Conservation (phyloP, 2,329 filamentous ascomycete genomes). For the Exophiala oligosperma region DNA sequence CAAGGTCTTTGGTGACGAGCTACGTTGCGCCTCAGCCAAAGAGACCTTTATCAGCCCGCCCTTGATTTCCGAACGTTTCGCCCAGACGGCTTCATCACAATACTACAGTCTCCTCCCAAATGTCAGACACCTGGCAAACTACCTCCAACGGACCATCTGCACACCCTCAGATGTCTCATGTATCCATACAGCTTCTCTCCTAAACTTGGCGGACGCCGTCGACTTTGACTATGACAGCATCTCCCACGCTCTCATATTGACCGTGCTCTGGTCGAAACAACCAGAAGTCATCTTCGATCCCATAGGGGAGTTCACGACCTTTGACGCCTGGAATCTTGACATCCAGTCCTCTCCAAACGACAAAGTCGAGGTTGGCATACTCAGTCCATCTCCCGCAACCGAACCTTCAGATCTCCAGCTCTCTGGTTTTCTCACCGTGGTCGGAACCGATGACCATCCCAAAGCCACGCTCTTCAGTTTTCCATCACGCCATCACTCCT, state of each 20-base stretch:
- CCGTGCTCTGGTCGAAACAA: constrained; percentile 58
- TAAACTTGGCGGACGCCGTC: constrained; percentile 58
- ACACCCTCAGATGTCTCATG: constrained; percentile 50
- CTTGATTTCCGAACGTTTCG: constrained; percentile 58
- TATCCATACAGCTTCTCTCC: constrained; percentile 48
- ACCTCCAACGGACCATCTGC: constrained; percentile 57
- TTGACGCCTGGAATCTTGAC: constrained; percentile 48
- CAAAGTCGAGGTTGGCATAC: constrained; percentile 72
- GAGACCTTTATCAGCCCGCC: constrained; percentile 64
- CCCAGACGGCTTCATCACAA: constrained; percentile 64
- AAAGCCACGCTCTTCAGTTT: constrained; percentile 81
- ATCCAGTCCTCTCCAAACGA: constrained; percentile 16
- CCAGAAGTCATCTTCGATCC: constrained; percentile 27
- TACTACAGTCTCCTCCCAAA: constrained; percentile 67
- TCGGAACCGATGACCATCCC: constrained; percentile 70
- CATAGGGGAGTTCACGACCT: constrained; percentile 23
- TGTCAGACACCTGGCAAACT: constrained; percentile 56
- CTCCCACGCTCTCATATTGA: constrained; percentile 65
- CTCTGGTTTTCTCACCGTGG: constrained; percentile 73
- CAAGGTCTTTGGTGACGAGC: constrained; percentile 53
- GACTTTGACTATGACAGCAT: constrained; percentile 77
- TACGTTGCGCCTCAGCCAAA: constrained; percentile 56
- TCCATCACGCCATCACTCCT: constrained; percentile 71
- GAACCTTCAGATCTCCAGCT: constrained; percentile 75
- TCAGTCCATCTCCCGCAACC: constrained; percentile 60